Conservation (phyloP, 2,329 filamentous ascomycete species). For the Stromatinia cepivora region DNA sequence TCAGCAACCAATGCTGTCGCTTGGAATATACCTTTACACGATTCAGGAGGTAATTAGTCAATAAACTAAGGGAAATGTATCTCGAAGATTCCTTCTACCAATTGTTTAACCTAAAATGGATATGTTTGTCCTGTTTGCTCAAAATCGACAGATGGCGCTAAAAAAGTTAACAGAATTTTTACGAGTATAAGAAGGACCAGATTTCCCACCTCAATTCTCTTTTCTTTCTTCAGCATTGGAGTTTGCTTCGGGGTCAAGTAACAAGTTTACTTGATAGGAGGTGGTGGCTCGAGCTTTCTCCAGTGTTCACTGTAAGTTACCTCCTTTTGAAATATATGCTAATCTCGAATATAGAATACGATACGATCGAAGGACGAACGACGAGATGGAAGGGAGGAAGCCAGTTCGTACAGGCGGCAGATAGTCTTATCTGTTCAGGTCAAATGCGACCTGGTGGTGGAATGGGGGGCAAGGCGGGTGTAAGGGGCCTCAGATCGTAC, state of each 20-base stretch:
- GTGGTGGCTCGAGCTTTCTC: neutral
- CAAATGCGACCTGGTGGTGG: constrained; percentile 61
- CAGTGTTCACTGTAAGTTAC: neutral
- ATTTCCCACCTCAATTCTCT: too few species aligned
- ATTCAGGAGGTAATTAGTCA: neutral
- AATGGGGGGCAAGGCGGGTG: neutral
- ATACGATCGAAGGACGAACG: neutral
- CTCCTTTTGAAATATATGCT: accelerated
- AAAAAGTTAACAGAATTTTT: neutral
- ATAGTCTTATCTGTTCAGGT: constrained; percentile 60
- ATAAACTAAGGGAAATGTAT: neutral
- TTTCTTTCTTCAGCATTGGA: neutral
- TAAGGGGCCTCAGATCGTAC: neutral
- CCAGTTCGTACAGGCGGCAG: neutral
- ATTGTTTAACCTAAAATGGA: neutral
- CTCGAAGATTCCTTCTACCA: too few species aligned
- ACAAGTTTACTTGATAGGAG: neutral
- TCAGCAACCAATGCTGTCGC: neutral
- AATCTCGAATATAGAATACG: neutral
- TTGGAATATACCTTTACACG: neutral
- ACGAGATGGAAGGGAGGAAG: neutral
- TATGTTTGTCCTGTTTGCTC: neutral
- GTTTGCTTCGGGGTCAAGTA: neutral
- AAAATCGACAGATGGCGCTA: neutral
- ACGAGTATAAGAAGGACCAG: neutral